Percentiles rank a stretch among this genome's conserved stretches.
phyloP scores from a whole-genome alignment of 345 rosid species.

The Gossypium mustelinum region DNA sequence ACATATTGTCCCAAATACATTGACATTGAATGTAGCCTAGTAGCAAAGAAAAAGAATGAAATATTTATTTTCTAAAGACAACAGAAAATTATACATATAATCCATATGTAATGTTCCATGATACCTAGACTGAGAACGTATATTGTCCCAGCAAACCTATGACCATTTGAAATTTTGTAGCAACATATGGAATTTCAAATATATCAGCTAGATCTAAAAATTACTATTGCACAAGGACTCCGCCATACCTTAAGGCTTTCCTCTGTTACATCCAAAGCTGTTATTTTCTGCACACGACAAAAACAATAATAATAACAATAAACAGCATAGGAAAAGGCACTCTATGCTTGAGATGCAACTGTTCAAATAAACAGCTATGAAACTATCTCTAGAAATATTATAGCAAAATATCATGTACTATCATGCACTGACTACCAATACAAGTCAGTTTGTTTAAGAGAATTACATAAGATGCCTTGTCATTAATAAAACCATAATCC shows the following conservation, averaged over 20 bases:
- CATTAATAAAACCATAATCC: not conserved
- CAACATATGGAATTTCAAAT: slow-evolving; percentile 1
- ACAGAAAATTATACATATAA: not conserved
- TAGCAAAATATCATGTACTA: not conserved
- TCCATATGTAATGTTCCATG: not conserved
- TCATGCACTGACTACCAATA: not conserved
- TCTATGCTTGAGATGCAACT: not conserved
- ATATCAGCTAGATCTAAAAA: slow-evolving; percentile 4
- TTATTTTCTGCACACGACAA: slow-evolving; percentile 55
- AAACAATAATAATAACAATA: not conserved
- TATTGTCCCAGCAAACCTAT: not conserved
- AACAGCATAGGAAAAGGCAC: not conserved
- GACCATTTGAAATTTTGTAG: not conserved
- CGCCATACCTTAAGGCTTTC: slow-evolving; percentile 67
- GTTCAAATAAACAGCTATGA: not conserved
- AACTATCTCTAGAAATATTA: not conserved
- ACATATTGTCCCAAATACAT: slow-evolving; percentile 84
- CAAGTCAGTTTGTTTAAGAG: not conserved
- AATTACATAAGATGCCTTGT: not conserved
- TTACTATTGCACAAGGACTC: not conserved
- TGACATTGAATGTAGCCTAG: slow-evolving; percentile 76
- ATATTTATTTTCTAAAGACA: not conserved
- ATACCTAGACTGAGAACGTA: not conserved
- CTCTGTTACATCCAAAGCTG: slow-evolving; percentile 66
- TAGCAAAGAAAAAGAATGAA: slow-evolving; percentile 17